Evolutionary conservation across 495 filamentous ascomycete species (phyloP), one percentile per base, ranked within the genome.

Genomic region (Echria macrotheca): DNA sequence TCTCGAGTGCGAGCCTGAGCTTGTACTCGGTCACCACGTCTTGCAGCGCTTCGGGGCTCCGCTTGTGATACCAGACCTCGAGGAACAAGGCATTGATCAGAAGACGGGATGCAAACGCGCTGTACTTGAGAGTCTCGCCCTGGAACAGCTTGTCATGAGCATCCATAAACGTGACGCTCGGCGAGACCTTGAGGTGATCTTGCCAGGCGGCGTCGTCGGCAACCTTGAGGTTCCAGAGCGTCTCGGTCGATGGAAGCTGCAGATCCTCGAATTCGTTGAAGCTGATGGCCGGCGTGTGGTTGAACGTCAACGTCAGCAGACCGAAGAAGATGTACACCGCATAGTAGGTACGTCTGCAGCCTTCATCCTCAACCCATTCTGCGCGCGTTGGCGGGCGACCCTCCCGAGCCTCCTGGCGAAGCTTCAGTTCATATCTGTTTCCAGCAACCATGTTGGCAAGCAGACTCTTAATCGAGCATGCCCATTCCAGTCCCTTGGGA

Each of bases 241-340:
- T 87, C 69, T 98, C 93, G 2, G 90, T 91, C 2, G 91, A 95
- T 0, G 94, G 94, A 28, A 98, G 75, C 66, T 93, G 83, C 18
- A 97, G 73, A 53, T 87, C 84, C 61, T 97, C 94, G 57, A 98
- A 94, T 68, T 97, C 94, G 67, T 96, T 94, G 73, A 96, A 96
- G 65, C 86, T 91, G 73, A 97, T 96, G 19, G 90, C 71, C 11
- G 94, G 94, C 2, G 91, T 96, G 67, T 97, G 93, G 68, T 98
- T 96, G 77, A 91, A 98, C 1, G 91, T 95, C 57, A 98, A 67
- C 6, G 93, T 98, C 52, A 98, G 72, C 63, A 97, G 79, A 49
- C 93, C 93, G 60, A 97, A 97, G 81, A 97, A 98, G 70, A 98
- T 91, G 69, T 97, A 97, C 47, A 97, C 91, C n/a, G 93, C 93